phyloP scores from a whole-genome alignment of 495 filamentous ascomycete genomes.

The Neurospora sp. region DNA sequence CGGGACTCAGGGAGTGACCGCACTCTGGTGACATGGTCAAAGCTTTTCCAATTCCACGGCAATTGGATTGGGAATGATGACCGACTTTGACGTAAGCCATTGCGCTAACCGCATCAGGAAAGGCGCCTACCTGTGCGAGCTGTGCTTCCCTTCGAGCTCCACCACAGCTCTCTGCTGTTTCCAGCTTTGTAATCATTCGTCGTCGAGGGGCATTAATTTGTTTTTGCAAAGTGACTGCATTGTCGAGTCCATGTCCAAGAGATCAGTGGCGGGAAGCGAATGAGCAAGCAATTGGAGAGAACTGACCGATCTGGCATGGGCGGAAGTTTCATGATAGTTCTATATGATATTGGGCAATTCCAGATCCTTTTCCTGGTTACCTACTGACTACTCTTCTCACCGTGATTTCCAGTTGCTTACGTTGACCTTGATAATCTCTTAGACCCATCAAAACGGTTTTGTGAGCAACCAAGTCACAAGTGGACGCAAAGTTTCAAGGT shows the following conservation, averaged over 20 bases:
- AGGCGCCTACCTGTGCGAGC: not conserved
- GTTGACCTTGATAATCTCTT: not conserved
- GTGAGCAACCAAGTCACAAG: not conserved
- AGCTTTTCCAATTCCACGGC: not conserved
- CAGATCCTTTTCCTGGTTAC: not conserved
- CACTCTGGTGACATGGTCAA: not conserved
- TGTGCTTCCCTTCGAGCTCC: not conserved
- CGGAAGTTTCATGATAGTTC: slow-evolving; percentile 16
- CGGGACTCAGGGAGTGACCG: not conserved
- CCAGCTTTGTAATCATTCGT: not conserved
- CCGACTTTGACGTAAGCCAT: slow-evolving; percentile 13
- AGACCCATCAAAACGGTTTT: not conserved
- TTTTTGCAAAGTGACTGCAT: not conserved
- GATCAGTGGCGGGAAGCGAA: not conserved
- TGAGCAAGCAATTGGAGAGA: not conserved
- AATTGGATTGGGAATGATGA: slow-evolving; percentile 6
- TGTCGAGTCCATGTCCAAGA: not conserved
- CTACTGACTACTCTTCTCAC: not conserved
- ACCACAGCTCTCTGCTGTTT: not conserved
- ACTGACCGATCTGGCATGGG: not conserved
- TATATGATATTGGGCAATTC: not conserved
- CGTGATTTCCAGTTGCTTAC: not conserved
- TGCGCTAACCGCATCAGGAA: slow-evolving; percentile 1
- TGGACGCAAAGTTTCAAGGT: not conserved
- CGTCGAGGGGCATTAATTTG: not conserved